Evolutionary conservation across 495 filamentous ascomycete species (phyloP).

Genomic region (Aspergillus ostianus): DNA sequence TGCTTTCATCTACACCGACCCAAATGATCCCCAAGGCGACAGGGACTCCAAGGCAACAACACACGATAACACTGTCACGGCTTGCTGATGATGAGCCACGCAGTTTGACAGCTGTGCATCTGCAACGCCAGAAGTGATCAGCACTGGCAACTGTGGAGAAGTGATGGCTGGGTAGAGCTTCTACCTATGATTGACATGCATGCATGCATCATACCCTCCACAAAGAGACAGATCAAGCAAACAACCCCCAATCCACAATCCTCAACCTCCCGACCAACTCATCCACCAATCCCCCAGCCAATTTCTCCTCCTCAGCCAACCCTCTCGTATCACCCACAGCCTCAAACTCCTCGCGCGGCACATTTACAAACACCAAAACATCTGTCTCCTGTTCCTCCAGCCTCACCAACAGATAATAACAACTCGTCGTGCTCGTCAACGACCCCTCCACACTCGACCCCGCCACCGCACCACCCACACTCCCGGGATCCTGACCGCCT

Average conservation of each 20-base stretch:
- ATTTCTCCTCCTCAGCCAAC: slow-evolving; percentile 56
- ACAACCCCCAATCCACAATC: slow-evolving; percentile 80
- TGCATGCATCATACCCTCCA: too few species aligned
- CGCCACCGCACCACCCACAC: slow-evolving; percentile 14
- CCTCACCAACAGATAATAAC: slow-evolving; percentile 59
- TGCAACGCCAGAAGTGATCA: too few species aligned
- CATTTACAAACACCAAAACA: slow-evolving; percentile 85
- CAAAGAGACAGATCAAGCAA: slow-evolving; percentile 46
- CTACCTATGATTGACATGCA: too few species aligned
- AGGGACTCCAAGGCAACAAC: too few species aligned
- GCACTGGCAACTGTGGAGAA: too few species aligned
- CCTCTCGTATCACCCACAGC: slow-evolving; percentile 33
- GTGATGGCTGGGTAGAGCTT: too few species aligned
- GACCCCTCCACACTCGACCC: slow-evolving; percentile 23
- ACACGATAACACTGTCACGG: too few species aligned
- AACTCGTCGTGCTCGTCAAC: slow-evolving; percentile 25
- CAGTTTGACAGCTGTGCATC: too few species aligned
- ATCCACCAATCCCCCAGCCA: slow-evolving; percentile 60
- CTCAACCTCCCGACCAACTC: slow-evolving; percentile 69
- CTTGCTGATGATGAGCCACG: too few species aligned
- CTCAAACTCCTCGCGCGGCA: slow-evolving; percentile 74
- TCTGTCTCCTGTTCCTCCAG: slow-evolving; percentile 76
- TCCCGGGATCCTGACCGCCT: background rate
- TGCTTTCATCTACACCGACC: too few species aligned
- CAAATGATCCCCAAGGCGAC: too few species aligned